Conservation (phyloP, 257 asterid species). For the Nicotiana noctiflora region DNA sequence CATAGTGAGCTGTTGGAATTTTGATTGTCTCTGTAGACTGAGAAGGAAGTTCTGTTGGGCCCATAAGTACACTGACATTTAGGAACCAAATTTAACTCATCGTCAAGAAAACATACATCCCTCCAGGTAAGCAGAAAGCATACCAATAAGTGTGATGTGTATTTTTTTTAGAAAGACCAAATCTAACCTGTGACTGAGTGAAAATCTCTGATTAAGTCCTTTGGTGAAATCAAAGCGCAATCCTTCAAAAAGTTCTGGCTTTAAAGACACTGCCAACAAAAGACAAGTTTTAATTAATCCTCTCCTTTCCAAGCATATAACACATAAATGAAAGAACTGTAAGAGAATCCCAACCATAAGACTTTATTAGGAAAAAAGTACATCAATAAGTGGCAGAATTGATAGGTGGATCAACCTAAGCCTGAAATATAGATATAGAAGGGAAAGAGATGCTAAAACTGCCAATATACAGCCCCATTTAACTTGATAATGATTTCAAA, state of each 20-base stretch:
- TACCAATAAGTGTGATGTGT: background rate
- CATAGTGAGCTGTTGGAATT: constrained; percentile 80
- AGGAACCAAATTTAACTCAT: background rate
- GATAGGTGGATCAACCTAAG: background rate
- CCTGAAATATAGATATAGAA: background rate
- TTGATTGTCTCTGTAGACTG: constrained; percentile 81
- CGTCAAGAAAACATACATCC: background rate
- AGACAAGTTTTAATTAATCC: constrained; percentile 1
- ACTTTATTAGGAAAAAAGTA: background rate
- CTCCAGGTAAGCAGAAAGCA: background rate
- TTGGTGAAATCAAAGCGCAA: constrained; percentile 89
- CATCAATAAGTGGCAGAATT: background rate
- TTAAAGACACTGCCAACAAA: constrained; percentile 76
- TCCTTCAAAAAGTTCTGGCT: constrained; percentile 97
- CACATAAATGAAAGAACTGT: background rate
- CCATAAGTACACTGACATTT: constrained; percentile 72
- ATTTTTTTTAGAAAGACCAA: background rate
- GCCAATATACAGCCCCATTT: background rate
- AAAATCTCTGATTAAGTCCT: constrained; percentile 78
- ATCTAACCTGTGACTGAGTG: constrained; percentile 85
- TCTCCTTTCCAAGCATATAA: background rate
- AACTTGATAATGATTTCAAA: background rate
- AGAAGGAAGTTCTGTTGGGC: constrained; percentile 83
- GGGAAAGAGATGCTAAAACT: background rate
- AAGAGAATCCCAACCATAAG: background rate